A percentile compares a stretch with the other conserved stretches of the same genome.
phyloP scores from a whole-genome alignment of 2,329 filamentous ascomycete genomes.

The Colletotrichum incanum region DNA sequence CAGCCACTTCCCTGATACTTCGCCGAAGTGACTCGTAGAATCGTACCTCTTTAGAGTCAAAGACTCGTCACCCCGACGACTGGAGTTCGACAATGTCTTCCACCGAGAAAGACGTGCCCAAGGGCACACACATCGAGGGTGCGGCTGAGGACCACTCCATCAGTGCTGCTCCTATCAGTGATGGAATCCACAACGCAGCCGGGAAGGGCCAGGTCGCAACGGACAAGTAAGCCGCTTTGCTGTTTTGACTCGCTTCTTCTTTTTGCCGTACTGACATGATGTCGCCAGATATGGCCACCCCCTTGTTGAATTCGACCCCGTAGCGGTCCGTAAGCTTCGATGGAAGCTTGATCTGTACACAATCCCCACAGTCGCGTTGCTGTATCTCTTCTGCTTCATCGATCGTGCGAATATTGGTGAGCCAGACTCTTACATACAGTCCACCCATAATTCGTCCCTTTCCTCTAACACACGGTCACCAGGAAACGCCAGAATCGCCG shows the following conservation, averaged over 20 bases:
- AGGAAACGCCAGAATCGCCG: conserved; percentile 80
- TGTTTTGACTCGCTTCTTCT: fast-evolving
- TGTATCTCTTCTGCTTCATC: conserved; percentile 83
- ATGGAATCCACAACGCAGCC: conserved; percentile 51
- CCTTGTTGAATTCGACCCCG: conserved; percentile 69
- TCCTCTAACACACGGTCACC: neutral
- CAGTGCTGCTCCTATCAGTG: conserved; percentile 24
- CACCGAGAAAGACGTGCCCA: conserved; percentile 29
- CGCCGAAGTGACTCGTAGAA: neutral
- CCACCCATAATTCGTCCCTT: fast-evolving
- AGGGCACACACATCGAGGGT: conserved; percentile 30
- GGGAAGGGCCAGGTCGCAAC: conserved; percentile 63
- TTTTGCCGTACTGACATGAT: neutral
- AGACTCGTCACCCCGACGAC: no score
- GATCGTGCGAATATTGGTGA: conserved; percentile 81
- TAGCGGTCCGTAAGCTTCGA: conserved; percentile 71
- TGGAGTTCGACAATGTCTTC: conserved; percentile 21
- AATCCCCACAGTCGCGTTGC: conserved; percentile 75
- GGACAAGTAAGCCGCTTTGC: conserved; percentile 55
- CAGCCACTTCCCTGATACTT: no score
- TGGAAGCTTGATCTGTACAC: conserved; percentile 77
- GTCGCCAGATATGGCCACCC: conserved; percentile 62
- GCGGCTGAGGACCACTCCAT: conserved; percentile 33
- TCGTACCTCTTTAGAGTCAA: neutral
- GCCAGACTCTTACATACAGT: conserved; percentile 30